phyloP scores from a whole-genome alignment of 805 yeast genomes.

The Candida parachauliodes region DNA sequence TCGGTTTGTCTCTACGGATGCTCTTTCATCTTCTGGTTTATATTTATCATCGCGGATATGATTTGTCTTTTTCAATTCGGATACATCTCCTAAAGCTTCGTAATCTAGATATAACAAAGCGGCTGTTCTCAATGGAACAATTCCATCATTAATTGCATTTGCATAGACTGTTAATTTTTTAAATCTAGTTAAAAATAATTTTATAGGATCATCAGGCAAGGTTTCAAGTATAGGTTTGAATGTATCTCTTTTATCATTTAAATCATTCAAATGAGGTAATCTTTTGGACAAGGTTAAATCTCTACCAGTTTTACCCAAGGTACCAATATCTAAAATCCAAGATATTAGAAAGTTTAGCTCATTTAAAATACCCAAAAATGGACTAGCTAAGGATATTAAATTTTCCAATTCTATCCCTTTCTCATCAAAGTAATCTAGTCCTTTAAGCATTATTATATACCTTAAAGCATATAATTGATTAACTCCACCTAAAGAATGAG shows the following conservation, averaged over 20 bases:
- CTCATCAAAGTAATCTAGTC: constrained; percentile 25
- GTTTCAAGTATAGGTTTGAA: constrained; percentile 35
- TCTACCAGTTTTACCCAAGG: constrained; percentile 44
- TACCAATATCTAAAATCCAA: constrained; percentile 43
- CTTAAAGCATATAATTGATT: constrained; percentile 41
- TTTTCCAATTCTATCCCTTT: constrained; percentile 28
- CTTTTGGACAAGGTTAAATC: constrained; percentile 38
- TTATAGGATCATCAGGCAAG: constrained; percentile 40
- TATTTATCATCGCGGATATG: constrained; percentile 6
- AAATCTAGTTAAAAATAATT: constrained; percentile 24
- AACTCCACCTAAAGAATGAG: constrained; percentile 43
- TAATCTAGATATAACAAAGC: constrained; percentile 41
- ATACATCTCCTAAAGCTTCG: constrained; percentile 39
- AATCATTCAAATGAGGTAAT: constrained; percentile 22
- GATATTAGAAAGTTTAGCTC: constrained; percentile 37
- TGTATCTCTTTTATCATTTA: constrained; percentile 12
- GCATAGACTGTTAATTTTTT: constrained; percentile 38
- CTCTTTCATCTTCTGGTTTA: constrained; percentile 5
- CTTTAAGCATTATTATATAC: constrained; percentile 29
- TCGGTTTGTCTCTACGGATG: constrained; percentile 10
- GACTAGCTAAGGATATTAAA: constrained; percentile 40
- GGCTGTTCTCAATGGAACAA: constrained; percentile 42
- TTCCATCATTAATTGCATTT: constrained; percentile 44
- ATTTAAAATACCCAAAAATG: constrained; percentile 39
- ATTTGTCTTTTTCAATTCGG: constrained; percentile 19